Percentiles rank a stretch among this genome's conserved stretches.
Evolutionary conservation across 768 basidiomycete genomes (phyloP).

Genomic region (Dendrothele bispora): DNA sequence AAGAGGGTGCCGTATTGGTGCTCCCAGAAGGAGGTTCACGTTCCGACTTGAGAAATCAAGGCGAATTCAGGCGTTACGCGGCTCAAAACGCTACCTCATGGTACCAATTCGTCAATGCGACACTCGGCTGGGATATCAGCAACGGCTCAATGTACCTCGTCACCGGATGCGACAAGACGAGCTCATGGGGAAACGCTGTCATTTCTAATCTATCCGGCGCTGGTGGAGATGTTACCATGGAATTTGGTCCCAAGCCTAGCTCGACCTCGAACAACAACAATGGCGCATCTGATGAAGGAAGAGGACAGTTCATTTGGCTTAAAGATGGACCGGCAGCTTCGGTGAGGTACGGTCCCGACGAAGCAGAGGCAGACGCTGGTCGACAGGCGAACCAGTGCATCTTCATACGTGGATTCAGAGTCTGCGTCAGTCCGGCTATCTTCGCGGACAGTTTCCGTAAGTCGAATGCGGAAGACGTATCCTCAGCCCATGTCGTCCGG

Average conservation of each 20-base stretch:
- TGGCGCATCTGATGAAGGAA: not conserved
- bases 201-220: conserved; percentile 3
- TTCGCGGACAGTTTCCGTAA: not conserved
- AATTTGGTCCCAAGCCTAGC: not conserved
- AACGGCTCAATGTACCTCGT: conserved; percentile 18
- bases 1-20: conserved; percentile 14
- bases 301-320: not conserved
- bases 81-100: conserved; percentile 12
- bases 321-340: not conserved
- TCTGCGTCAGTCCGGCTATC: not conserved
- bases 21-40: conserved; percentile 13
- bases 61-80: conserved; percentile 10
- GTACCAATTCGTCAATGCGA: conserved; percentile 13
- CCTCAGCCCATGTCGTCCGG: not conserved
- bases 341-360: not conserved
- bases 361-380: not conserved
- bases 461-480: not conserved
- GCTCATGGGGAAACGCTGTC: conserved; percentile 14
- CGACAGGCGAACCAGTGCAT: conserved; percentile 14
- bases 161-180: conserved; percentile 16
- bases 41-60: conserved; percentile 1
- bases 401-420: conserved; percentile 13
- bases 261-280: not conserved
- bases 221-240: not conserved
- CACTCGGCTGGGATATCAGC: conserved; percentile 6